These are phyloP conservation scores for Suillus discolor DNA, from an alignment of 768 basidiomycete species.

Conservation along the genomic window DNA sequence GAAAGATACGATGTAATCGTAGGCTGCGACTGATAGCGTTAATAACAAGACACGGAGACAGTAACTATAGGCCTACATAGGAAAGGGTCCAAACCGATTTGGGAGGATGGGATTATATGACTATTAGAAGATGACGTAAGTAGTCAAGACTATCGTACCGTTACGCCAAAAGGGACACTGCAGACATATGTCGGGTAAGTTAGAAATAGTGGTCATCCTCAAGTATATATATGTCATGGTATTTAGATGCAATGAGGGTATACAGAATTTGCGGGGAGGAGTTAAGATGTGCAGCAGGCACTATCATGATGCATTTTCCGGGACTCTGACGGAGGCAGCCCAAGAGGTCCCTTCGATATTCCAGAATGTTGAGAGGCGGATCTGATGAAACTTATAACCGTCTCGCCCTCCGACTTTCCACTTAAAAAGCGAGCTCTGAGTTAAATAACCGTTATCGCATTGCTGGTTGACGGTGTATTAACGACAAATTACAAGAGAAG, in stretches of 20 bases:
- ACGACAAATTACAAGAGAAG: not conserved
- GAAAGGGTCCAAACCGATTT: too few species aligned
- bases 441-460: not conserved
- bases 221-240: not conserved
- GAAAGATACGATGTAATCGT: too few species aligned
- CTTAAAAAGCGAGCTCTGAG: not conserved
- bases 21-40: too few species aligned
- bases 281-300: not conserved
- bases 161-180: too few species aligned
- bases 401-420: slow-evolving; percentile 13
- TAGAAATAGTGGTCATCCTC: not conserved
- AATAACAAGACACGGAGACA: too few species aligned
- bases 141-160: too few species aligned
- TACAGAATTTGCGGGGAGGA: not conserved
- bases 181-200: too few species aligned
- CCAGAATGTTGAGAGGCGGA: slow-evolving; percentile 15
- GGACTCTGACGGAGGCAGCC: slow-evolving; percentile 13
- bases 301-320: not conserved
- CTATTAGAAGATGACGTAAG: too few species aligned
- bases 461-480: not conserved
- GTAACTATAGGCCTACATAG: too few species aligned
- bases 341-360: slow-evolving; percentile 10
- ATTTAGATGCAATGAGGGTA: slow-evolving; percentile 2
- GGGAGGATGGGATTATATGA: too few species aligned
- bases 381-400: slow-evolving; percentile 8